Base-by-base conservation (phyloP, 2,329 filamentous ascomycete genomes). In the Chaetomiaceae sp. region DNA sequence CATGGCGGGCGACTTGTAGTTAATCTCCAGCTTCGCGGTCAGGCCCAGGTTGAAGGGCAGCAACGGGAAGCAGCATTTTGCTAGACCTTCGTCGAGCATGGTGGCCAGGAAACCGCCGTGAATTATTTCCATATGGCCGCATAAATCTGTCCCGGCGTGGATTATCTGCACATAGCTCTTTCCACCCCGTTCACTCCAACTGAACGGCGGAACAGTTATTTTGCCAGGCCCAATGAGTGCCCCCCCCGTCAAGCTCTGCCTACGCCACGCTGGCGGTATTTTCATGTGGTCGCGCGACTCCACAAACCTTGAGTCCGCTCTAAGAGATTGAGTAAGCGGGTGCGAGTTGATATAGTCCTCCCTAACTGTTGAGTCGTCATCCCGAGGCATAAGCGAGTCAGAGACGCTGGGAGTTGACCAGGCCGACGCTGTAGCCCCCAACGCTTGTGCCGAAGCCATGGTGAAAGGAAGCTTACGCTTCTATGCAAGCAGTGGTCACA, bases 41-140 rank as follows among this genome's bases (percentile, higher is more conserved):
- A 96, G 76, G 51, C 84, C 83, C 53, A 93, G 78, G 56, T 88
- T 87, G 62, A 91, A 88, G 24, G 91, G 91, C 60, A 97, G 72
- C 20, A 88, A 88, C 4, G 81, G 82, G 66, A 97, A 95, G 61
- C 87, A 94, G 65, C 88, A 94, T 45, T 88, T 76, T 26, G 86
- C 91, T 34, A 97, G 71, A 0, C 88, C 88, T 65, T 97, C 91
- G 62, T 97, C 91, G 43, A 97, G 71, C 63, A 97, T 76, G 10
- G 91, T 96, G n/a, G 91, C 91, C 47, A 97, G 71, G 54, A 95
- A 70, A 0, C 91, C 91, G 41, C 91, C 91, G 64, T 97, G 93
- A 6, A 96, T 78, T 52, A 97, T 88, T 2, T 86, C 88, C 6
- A 88, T 86, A 65, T 97, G 90, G 2, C 91, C 91, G 62, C 88